Evolutionary conservation across 1,284 basidiomycete genomes (phyloP).

Genomic region (Apiotrichum mycotoxinovorans): DNA sequence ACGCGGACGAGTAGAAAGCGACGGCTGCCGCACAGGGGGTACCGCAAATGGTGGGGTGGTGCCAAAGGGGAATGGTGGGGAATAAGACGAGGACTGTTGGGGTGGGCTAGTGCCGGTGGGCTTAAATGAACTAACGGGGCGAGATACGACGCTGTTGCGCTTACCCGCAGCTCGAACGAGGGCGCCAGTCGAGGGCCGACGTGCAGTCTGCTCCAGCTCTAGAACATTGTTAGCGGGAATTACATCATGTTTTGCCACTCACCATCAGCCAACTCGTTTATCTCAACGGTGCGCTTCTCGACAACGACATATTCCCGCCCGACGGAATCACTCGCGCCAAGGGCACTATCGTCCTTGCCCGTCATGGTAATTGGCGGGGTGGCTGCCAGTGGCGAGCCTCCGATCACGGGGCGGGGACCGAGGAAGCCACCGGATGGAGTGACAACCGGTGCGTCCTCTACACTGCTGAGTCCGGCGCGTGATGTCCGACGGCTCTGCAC

Average conservation of each 20-base stretch:
- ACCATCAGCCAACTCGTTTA: constrained; percentile 58
- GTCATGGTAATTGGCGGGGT: constrained; percentile 45
- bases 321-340: constrained; percentile 39
- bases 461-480: constrained; percentile 15
- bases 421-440: constrained; percentile 28
- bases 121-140: constrained; percentile 45
- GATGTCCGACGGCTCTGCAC: constrained; percentile 23
- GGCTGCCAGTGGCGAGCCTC: constrained; percentile 43
- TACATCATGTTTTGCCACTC: constrained; percentile 16
- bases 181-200: constrained; percentile 35
- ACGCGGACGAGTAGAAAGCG: constrained; percentile 18
- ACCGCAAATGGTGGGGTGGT: constrained; percentile 50
- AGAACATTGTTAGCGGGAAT: constrained; percentile 6
- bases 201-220: constrained; percentile 51
- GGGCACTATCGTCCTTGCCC: constrained; percentile 35
- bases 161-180: constrained; percentile 48
- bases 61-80: constrained; percentile 51
- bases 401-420: constrained; percentile 22
- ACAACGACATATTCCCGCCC: constrained; percentile 56
- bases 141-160: constrained; percentile 37
- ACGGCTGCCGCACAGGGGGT: constrained; percentile 23
- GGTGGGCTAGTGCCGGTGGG: constrained; percentile 19
- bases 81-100: constrained; percentile 35
- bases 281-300: constrained; percentile 58
- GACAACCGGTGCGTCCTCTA: constrained; percentile 35